A percentile compares a stretch with the other conserved stretches of the same genome.
Evolutionary conservation across 2,329 filamentous ascomycete genomes (phyloP).

Genomic region (Aaosphaeria arxii): DNA sequence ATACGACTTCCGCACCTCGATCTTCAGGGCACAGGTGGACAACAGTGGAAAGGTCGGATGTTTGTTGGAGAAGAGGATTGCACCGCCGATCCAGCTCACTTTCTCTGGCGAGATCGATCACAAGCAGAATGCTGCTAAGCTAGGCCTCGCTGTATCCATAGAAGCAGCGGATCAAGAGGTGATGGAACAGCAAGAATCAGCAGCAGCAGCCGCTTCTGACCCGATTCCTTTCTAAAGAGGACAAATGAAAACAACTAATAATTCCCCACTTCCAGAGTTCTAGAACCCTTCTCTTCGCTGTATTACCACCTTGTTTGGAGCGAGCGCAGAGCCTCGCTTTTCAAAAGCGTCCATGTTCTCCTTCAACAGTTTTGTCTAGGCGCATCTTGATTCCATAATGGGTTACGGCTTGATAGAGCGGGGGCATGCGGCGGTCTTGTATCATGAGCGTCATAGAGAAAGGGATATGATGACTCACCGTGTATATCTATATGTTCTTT

Average conservation of each 20-base stretch:
- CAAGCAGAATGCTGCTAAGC: constrained; percentile 88
- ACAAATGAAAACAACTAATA: not conserved
- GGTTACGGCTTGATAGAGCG: constrained; percentile 6
- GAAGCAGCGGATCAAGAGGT: constrained; percentile 41
- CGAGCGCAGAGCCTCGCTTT: constrained; percentile 19
- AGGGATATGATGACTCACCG: constrained; percentile 8
- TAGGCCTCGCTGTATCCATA: constrained; percentile 83
- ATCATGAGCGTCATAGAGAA: not conserved
- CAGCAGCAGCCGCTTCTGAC: constrained; percentile 21
- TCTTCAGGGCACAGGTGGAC: constrained; percentile 94
- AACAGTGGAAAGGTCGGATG: constrained; percentile 91
- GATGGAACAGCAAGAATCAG: constrained; percentile 39
- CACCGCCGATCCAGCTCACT: constrained; percentile 86
- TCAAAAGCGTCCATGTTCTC: constrained; percentile 12
- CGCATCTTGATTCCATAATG: constrained; percentile 8
- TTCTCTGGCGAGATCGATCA: constrained; percentile 98
- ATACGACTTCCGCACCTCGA: constrained; percentile 95
- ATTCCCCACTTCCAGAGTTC: constrained; percentile 16
- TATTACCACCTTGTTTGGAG: constrained; percentile 37
- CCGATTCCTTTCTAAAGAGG: constrained; percentile 40
- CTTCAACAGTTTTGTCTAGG: constrained; percentile 1
- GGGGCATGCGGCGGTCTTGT: not conserved
- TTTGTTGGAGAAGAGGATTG: constrained; percentile 92
- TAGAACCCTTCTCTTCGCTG: constrained; percentile 38
- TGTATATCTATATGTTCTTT: constrained; percentile 33